A percentile compares a stretch with the other conserved stretches of the same genome.
phyloP scores from a whole-genome alignment of 1,139 yeast genomes.

The Eremothecium cymbalariae region DNA sequence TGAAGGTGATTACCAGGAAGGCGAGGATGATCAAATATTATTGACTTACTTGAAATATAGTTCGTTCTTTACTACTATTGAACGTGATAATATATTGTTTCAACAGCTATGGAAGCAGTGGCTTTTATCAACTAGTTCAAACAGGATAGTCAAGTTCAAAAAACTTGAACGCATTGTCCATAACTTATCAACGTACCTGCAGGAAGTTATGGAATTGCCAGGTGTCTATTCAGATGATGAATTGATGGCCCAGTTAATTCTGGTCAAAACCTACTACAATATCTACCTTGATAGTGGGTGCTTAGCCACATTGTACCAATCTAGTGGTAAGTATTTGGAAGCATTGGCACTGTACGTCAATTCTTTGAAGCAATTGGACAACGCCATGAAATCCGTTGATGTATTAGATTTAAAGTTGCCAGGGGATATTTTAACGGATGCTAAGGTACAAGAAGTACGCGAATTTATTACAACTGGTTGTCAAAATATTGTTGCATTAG shows the following conservation, averaged over 20 bases:
- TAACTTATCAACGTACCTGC: conserved; percentile 30
- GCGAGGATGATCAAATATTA: conserved; percentile 67
- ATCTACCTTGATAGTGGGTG: conserved; percentile 21
- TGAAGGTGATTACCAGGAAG: conserved; percentile 36
- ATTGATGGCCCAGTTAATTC: conserved; percentile 46
- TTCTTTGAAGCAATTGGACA: conserved; percentile 17
- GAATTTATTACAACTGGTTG: conserved; percentile 17
- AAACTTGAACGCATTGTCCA: conserved; percentile 28
- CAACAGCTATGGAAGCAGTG: conserved; percentile 32
- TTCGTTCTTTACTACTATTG: conserved; percentile 54
- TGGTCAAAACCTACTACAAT: conserved; percentile 20
- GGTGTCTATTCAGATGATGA: conserved; percentile 86
- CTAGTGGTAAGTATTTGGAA: conserved; percentile 25
- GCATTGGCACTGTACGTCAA: conserved; percentile 27
- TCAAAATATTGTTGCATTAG: conserved; percentile 26
- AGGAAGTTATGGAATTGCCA: conserved; percentile 66
- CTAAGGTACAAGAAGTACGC: conserved; percentile 14
- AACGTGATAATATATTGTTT: conserved; percentile 57
- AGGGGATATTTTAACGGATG: conserved; percentile 15
- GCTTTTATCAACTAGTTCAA: conserved; percentile 21
- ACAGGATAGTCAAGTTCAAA: conserved; percentile 36
- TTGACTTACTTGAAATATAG: conserved; percentile 69
- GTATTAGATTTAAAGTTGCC: conserved; percentile 14
- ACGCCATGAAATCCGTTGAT: conserved; percentile 9
- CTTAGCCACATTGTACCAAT: conserved; percentile 25